A percentile compares a stretch with the other conserved stretches of the same genome.
These are phyloP conservation scores for Umbelopsis sp. DNA, from an alignment of 371 early-diverging fungal genomes.

Conservation along the genomic window DNA sequence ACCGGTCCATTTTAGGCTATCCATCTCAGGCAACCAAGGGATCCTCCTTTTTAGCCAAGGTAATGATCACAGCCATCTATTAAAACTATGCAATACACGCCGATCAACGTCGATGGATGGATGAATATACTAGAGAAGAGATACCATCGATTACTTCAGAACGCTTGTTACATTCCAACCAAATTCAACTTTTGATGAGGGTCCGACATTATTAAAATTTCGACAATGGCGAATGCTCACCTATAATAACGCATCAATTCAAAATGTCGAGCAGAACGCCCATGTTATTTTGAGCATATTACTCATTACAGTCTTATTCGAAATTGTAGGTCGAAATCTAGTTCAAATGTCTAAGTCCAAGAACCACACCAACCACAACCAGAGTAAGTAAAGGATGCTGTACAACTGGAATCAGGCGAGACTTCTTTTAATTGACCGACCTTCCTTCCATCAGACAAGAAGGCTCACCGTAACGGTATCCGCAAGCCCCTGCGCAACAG, in stretches of 20 bases:
- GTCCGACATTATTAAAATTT: background rate
- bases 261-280: background rate
- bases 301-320: background rate
- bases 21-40: background rate
- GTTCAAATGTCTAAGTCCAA: conserved; percentile 93
- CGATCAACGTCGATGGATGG: conserved; percentile 23
- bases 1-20: conserved; percentile 15
- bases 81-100: background rate
- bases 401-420: background rate
- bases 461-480: conserved; percentile 99
- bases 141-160: background rate
- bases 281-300: too few relatives aligned
- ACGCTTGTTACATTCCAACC: background rate
- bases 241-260: background rate
- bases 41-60: conserved; percentile 9
- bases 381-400: conserved; percentile 19
- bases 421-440: background rate
- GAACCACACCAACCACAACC: conserved; percentile 99
- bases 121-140: conserved; percentile 17
- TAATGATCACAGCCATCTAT: background rate
- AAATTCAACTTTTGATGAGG: background rate
- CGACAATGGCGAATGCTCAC: background rate
- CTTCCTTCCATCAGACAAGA: conserved; percentile 66
- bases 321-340: conserved; percentile 21
- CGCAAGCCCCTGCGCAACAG: conserved; percentile 92